Percentiles rank a stretch among this genome's conserved stretches.
phyloP scores from a whole-genome alignment of 176 grass and related monocot genomes.

The Oryza nivara region DNA sequence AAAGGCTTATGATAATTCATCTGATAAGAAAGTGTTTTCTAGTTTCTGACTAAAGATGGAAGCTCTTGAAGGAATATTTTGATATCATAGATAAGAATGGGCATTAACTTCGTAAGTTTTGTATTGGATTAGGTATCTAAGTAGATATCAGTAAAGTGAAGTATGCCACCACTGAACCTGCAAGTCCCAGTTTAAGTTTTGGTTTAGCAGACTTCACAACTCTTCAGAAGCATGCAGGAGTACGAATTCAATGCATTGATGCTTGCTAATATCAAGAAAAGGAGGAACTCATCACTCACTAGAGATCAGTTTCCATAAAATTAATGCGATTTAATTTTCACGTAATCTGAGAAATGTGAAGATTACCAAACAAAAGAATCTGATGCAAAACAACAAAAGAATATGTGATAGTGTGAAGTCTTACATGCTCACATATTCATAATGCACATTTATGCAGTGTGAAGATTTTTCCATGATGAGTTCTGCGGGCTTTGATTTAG shows the following conservation, averaged over 20 bases:
- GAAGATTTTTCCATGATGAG: slow-evolving; percentile 57
- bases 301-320: background rate
- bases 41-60: slow-evolving; percentile 10
- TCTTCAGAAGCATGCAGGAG: slow-evolving; percentile 5
- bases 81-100: slow-evolving; percentile 18
- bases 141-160: slow-evolving; percentile 1
- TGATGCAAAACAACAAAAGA: slow-evolving; percentile 25
- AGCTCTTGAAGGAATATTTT: background rate
- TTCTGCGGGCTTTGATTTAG: slow-evolving; percentile 35
- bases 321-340: background rate
- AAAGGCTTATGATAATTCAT: slow-evolving; percentile 5
- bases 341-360: background rate
- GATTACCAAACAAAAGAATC: slow-evolving; percentile 5
- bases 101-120: slow-evolving; percentile 8
- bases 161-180: background rate
- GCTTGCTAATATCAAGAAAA: slow-evolving; percentile 12
- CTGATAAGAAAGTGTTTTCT: slow-evolving; percentile 1
- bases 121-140: slow-evolving; percentile 9
- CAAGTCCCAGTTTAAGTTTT: background rate
- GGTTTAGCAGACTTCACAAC: slow-evolving; percentile 2
- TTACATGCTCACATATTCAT: slow-evolving; percentile 73
- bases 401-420: slow-evolving; percentile 34
- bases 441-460: slow-evolving; percentile 50
- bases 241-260: slow-evolving; percentile 11
- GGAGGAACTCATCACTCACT: background rate